Evolutionary conservation across 176 grass and related monocot species (phyloP), one percentile per base, ranked within the genome.

Genomic region (Ampelocalamus luodianensis): DNA sequence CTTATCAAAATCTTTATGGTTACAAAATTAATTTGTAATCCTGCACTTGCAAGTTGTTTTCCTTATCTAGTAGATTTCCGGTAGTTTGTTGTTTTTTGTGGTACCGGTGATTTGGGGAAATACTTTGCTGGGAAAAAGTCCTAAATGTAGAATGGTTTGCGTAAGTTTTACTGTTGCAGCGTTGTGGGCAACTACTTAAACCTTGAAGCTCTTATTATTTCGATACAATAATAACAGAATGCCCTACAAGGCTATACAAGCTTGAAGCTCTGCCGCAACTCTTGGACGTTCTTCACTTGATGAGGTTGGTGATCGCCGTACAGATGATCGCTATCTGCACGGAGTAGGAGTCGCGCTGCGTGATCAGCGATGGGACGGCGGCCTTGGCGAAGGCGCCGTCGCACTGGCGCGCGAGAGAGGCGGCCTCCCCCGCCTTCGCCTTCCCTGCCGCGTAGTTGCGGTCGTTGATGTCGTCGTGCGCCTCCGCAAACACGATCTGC

Each of bases 231-330:
- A n/a, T n/a, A n/a, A n/a, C n/a, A n/a, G n/a, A n/a, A n/a, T n/a
- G n/a, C n/a, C n/a, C n/a, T n/a, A n/a, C n/a, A n/a, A n/a, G n/a
- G n/a, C n/a, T n/a, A n/a, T n/a, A n/a, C n/a, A n/a, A n/a, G 14
- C 63, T 65, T 15, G 62, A 34, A 36, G 63, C 63, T 1, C n/a
- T n/a, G n/a, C 2, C 37, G 38, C n/a, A 24, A 53, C 3, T 13
- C 36, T 71, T 43, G 1, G 23, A 72, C 64, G 49, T 17, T 46
- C 20, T 69, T 86, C 88, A 90, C 56, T 61, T 9, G 84, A 90
- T 83, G 60, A 90, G 84, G 84, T 79, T 67, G 0, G 80, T 90
- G 80, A 90, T 90, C 20, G 79, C 84, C 27, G 74, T 69, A 6
- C 84, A 86, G 16, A 90, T 2, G 51, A 11, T 15, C 0, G 79